Conservation (phyloP, 192 early-diverging fungal genomes). For the Coemansia guatemalensis region DNA sequence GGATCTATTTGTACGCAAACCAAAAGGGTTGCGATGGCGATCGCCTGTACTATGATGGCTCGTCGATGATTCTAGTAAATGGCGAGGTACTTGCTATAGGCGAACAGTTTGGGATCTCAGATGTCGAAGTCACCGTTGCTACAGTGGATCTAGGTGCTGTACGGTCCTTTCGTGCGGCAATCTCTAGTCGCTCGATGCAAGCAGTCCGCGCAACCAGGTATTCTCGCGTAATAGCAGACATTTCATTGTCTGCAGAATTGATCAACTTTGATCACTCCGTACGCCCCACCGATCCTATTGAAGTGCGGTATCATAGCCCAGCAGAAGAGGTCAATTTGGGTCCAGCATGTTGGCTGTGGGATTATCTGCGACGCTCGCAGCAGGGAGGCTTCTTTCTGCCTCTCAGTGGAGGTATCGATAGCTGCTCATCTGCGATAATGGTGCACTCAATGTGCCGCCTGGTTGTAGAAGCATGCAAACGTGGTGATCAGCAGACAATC, state of each 20-base stretch:
- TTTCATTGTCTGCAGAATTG: conserved; percentile 49
- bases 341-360: conserved; percentile 99
- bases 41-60: conserved; percentile 96
- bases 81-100: conserved; percentile 86
- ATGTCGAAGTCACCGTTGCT: conserved; percentile 93
- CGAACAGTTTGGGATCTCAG: conserved; percentile 87
- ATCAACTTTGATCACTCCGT: conserved; percentile 37
- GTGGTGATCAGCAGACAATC: conserved; percentile 65
- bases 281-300: conserved; percentile 49
- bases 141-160: conserved; percentile 91
- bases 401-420: conserved; percentile 94
- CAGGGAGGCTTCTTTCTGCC: conserved; percentile 91
- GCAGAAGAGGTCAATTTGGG: conserved; percentile 92
- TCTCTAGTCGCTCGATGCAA: conserved; percentile 78
- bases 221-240: conserved; percentile 62
- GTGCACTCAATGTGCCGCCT: conserved; percentile 58
- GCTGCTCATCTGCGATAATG: conserved; percentile 86
- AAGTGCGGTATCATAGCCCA: conserved; percentile 65
- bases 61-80: conserved; percentile 86
- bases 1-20: conserved; percentile 94
- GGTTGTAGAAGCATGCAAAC: conserved; percentile 30
- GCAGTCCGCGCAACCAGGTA: conserved; percentile 66
- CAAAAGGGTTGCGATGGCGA: conserved; percentile 98
- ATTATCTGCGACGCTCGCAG: conserved; percentile 92
- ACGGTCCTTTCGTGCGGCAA: conserved; percentile 71